These are phyloP conservation scores for Yamadazyma blattariae DNA, from an alignment of 1,139 yeast species.

Conservation along the genomic window DNA sequence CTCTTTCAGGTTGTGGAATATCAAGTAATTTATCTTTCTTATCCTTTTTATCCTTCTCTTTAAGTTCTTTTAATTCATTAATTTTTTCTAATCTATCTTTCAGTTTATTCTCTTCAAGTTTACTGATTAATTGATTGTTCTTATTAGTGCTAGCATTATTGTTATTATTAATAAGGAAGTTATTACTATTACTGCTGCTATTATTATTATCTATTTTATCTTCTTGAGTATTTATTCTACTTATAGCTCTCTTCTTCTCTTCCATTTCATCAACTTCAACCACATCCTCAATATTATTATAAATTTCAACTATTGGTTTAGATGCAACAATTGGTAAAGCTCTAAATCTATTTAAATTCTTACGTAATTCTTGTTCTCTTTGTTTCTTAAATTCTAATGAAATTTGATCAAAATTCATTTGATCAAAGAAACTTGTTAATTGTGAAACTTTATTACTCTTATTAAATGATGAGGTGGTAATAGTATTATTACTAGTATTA, in stretches of 20 bases:
- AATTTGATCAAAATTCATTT: constrained; percentile 75
- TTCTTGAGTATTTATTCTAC: constrained; percentile 2
- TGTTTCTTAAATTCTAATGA: constrained; percentile 86
- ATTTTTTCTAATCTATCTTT: constrained; percentile 1
- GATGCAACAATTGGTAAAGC: constrained; percentile 77
- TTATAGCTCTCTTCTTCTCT: constrained; percentile 4
- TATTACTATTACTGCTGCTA: no score
- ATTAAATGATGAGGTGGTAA: no score
- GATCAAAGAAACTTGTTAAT: constrained; percentile 67
- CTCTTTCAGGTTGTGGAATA: constrained; percentile 57
- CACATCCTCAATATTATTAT: constrained; percentile 86
- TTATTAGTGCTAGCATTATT: no score
- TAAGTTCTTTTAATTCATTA: constrained; percentile 6
- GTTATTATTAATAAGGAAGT: no score
- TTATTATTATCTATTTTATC: background rate
- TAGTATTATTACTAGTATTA: background rate
- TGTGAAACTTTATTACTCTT: constrained; percentile 49
- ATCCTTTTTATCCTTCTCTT: constrained; percentile 10
- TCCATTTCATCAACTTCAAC: constrained; percentile 43
- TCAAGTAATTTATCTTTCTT: constrained; percentile 8
- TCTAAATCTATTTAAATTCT: constrained; percentile 61
- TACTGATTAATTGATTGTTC: no score
- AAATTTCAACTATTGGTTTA: constrained; percentile 88
- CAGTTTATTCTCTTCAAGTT: no score
- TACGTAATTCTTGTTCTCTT: constrained; percentile 70